Evolutionary conservation across 73 alveolate species (phyloP), one percentile per base, ranked within the genome.

Genomic region (Paramecium biaurelia): DNA sequence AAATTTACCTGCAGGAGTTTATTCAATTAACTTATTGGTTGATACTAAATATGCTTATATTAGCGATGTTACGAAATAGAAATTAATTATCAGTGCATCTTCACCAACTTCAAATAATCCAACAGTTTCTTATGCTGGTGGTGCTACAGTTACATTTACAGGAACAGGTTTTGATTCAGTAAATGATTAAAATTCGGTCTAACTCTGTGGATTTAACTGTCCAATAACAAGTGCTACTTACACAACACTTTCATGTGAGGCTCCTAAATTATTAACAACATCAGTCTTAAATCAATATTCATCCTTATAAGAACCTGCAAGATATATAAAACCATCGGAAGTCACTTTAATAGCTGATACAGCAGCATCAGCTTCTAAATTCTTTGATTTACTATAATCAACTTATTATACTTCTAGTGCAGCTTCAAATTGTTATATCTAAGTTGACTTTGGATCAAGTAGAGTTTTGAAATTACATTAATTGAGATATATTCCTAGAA

Each of bases 1-100:
- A 24, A 97, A 94, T 76, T 94, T 82, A 85, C 98, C 99, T 4
- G 97, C 96, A 49, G 99, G 99, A 11, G 92, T 95, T 28, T 95
- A 92, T 38, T 86, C 93, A 24, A 95, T 90, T 82, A 97, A 98
- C 1, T 95, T 67, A 84, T 94, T 97, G 97, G 72, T 89, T 92
- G 98, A 93, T 67, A 67, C 59, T 20, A 74, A 93, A 12, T 79
- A 43, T 79, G 90, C 90, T 7, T 79, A 21, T 24, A 14, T 43
- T 35, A n/a, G 41, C 4, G 56, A 47, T 79, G 45, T 23, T 9
- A 26, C 72, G 3, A 38, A 79, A 79, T 79, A 38, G 5, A 21
- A 43, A 42, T 18, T 47, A 42, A 43, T 79, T 42, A 76, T 79
- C 2, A 79, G 45, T 12, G 26, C 42, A 4, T 0, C 74, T 20